These are phyloP conservation scores for Aspergillus alliaceus DNA, from an alignment of 2,329 filamentous ascomycete genomes.

Conservation along the genomic window DNA sequence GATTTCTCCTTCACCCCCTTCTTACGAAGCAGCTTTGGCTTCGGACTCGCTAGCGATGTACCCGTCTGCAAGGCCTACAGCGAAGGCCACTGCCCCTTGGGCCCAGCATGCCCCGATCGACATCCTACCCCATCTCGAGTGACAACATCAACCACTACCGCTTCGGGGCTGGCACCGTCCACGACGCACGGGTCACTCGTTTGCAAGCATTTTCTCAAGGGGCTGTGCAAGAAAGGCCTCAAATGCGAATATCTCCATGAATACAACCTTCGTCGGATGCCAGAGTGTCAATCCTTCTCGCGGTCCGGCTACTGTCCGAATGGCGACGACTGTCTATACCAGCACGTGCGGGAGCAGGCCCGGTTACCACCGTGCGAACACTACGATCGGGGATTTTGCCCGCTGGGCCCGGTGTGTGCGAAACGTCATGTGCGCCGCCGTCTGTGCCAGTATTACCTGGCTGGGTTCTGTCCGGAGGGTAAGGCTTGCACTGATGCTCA, in stretches of 20 bases:
- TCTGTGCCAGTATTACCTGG: constrained; percentile 81
- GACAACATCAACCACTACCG: constrained; percentile 45
- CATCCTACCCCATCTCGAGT: constrained; percentile 59
- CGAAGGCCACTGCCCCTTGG: constrained; percentile 82
- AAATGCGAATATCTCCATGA: constrained; percentile 97
- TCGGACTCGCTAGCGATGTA: constrained; percentile 75
- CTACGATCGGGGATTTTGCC: constrained; percentile 94
- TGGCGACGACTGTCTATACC: constrained; percentile 92
- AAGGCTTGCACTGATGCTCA: constrained; percentile 75
- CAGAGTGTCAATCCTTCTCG: constrained; percentile 95
- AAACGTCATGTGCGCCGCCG: constrained; percentile 84
- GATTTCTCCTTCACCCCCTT: constrained; percentile 85
- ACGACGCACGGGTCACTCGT: constrained; percentile 63
- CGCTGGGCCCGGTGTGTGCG: constrained; percentile 79
- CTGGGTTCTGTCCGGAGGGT: constrained; percentile 92
- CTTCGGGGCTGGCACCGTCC: constrained; percentile 40
- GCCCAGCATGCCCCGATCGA: constrained; percentile 79
- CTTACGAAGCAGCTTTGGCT: constrained; percentile 77
- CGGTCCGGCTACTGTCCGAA: constrained; percentile 94
- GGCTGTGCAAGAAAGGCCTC: constrained; percentile 96
- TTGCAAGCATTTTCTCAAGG: constrained; percentile 98
- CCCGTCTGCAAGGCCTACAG: constrained; percentile 85
- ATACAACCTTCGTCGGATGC: constrained; percentile 97
- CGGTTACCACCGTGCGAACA: constrained; percentile 80
- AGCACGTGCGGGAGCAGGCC: constrained; percentile 82